Evolutionary conservation across 495 filamentous ascomycete genomes (phyloP).

Genomic region (Penicillium riverlandense): DNA sequence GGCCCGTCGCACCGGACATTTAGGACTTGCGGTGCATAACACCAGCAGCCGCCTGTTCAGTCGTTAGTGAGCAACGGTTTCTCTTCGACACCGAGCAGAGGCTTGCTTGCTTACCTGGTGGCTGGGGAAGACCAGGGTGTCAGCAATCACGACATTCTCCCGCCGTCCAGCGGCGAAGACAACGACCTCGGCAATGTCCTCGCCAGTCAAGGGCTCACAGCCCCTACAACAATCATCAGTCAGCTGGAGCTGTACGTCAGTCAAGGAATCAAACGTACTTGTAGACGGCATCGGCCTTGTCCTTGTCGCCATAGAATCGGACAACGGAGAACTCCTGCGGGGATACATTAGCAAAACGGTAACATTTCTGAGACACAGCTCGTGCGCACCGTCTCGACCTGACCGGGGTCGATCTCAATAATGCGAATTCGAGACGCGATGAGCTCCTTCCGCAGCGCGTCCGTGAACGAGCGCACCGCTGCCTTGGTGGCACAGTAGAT

Average conservation of each 20-base stretch:
- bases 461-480: constrained; percentile 83
- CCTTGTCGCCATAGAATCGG: constrained; percentile 85
- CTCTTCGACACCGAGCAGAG: neutral
- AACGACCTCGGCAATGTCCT: constrained; percentile 90
- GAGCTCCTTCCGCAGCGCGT: constrained; percentile 81
- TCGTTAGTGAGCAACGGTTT: neutral
- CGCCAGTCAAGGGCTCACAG: constrained; percentile 84
- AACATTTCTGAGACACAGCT: neutral
- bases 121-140: constrained; percentile 84
- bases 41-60: constrained; percentile 12
- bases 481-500: constrained; percentile 98
- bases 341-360: constrained; percentile 2
- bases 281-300: constrained; percentile 94
- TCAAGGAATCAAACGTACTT: constrained; percentile 48
- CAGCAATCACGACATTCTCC: constrained; percentile 94
- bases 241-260: neutral
- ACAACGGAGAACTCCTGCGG: constrained; percentile 85
- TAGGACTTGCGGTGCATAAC: constrained; percentile 22
- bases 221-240: constrained; percentile 42
- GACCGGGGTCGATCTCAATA: constrained; percentile 91
- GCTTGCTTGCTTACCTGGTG: constrained; percentile 61
- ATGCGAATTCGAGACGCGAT: constrained; percentile 80
- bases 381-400: constrained; percentile 75
- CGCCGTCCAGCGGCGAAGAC: constrained; percentile 83
- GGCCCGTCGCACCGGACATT: neutral